These are phyloP conservation scores for Ettlia oleoabundans DNA, from an alignment of 139 green algal genomes.

Conservation along the genomic window DNA sequence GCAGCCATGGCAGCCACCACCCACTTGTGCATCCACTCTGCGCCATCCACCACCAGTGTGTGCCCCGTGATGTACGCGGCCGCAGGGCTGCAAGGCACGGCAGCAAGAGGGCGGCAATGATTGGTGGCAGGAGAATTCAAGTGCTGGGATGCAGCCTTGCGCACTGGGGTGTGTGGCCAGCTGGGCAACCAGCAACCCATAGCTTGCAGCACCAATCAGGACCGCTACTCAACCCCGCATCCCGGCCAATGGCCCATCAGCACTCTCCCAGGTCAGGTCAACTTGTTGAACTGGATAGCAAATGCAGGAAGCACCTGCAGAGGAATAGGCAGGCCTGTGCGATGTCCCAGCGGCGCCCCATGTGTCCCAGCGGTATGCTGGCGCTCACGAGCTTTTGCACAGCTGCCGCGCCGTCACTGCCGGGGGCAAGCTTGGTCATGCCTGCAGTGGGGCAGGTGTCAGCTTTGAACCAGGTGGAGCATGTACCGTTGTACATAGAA, in stretches of 20 bases:
- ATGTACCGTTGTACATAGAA: neutral
- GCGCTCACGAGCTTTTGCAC: constrained; percentile 46
- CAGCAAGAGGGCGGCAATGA: too few relatives aligned
- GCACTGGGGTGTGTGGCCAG: too few relatives aligned
- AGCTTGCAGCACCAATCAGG: too few relatives aligned
- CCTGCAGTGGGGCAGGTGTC: too few relatives aligned
- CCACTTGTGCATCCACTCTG: constrained; percentile 74
- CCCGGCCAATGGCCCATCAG: too few relatives aligned
- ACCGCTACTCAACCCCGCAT: too few relatives aligned
- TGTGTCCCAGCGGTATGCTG: constrained; percentile 75
- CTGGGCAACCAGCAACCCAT: too few relatives aligned
- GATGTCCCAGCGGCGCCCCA: constrained; percentile 91
- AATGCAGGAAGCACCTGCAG: constrained; percentile 38
- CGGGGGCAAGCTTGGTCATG: constrained; percentile 88
- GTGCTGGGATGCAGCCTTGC: too few relatives aligned
- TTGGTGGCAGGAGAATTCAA: too few relatives aligned
- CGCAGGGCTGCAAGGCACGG: neutral
- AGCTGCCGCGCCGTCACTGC: constrained; percentile 34
- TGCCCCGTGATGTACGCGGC: constrained; percentile 64
- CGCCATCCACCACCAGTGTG: constrained; percentile 89
- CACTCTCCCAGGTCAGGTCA: too few relatives aligned
- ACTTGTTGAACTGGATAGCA: neutral
- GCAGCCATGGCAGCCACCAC: neutral
- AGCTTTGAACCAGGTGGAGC: too few relatives aligned
- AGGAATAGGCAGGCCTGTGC: constrained; percentile 87